Evolutionary conservation across 163 green algal species (phyloP), one percentile per base, ranked within the genome.

Genomic region (Scenedesmus sp.): DNA sequence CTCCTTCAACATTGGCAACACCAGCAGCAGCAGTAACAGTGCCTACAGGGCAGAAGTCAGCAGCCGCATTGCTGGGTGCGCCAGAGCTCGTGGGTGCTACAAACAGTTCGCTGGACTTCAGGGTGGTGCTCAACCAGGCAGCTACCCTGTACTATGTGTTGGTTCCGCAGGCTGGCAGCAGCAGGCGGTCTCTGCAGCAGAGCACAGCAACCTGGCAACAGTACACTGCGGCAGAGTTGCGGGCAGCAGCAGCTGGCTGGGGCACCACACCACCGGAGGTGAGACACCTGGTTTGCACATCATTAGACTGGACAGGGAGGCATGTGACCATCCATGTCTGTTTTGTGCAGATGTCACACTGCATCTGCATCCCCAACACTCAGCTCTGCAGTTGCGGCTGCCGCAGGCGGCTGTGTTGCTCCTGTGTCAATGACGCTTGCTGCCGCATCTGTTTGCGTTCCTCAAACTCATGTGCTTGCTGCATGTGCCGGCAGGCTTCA

Each of bases 101-200:
- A 6, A 90, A 70, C 56, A 81, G 34, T 46, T 81, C 82, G 5
- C 5, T 92, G 76, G 83, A 92, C 83, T 52, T 92, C 20, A 16
- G 10, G 8, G 6, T 92, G 16, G 15, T 54, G 1, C 55, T 92
- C 52, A 86, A 34, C 64, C 20, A 81, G 67, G 13, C 82, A 34
- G 84, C 82, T 55, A 54, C 26, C 1, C 20, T 92, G 64, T 56
- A 86, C 2, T 92, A 92, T 64, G 82, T 92, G 13, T 15, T 92
- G 54, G 54, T 92, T 16, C 89, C 82, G 60, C 56, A 66, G 26
- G 16, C 87, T 82, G 56, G 74, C 56, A 55, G 57, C 70, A 56
- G 88, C 81, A 84, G 88, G 26, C 60, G 54, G 15, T 91, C 73
- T 20, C 79, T 92, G 79, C 79, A 88, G 57, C 77, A 91, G 70